phyloP scores from a whole-genome alignment of 805 yeast species.

The Saccharomycopsis babjevae region DNA sequence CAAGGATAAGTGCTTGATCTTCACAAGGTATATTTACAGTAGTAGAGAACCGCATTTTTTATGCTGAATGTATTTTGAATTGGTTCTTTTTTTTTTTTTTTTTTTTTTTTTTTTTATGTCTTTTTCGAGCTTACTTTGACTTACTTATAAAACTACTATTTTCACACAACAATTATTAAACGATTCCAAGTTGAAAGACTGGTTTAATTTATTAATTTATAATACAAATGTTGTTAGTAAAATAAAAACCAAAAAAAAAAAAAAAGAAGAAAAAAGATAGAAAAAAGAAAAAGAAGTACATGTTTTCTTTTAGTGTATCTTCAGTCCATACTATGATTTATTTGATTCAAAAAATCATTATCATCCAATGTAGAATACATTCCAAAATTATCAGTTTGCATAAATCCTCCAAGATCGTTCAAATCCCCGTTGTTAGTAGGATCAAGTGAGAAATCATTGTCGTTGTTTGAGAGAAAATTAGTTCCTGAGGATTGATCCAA shows the following conservation, averaged over 20 bases:
- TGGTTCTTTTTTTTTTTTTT: no score
- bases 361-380: constrained; percentile 25
- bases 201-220: background rate
- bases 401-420: constrained; percentile 17
- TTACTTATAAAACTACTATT: background rate
- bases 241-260: background rate
- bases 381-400: constrained; percentile 28
- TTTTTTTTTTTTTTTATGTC: no score
- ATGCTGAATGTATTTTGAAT: no score
- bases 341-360: constrained; percentile 28
- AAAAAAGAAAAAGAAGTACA: no score
- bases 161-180: background rate
- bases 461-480: background rate
- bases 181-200: background rate
- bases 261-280: background rate
- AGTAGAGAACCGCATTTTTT: no score
- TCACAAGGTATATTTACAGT: no score
- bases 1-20: no score
- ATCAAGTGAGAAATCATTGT: background rate
- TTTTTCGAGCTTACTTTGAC: no score
- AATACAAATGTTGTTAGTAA: background rate
- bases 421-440: constrained; percentile 3
- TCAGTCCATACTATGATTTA: constrained; percentile 27
- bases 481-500: background rate
- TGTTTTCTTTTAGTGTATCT: no score